Conservation (phyloP, 108 stramenopile genomes). For the Cyclotella choctawhatcheeana region DNA sequence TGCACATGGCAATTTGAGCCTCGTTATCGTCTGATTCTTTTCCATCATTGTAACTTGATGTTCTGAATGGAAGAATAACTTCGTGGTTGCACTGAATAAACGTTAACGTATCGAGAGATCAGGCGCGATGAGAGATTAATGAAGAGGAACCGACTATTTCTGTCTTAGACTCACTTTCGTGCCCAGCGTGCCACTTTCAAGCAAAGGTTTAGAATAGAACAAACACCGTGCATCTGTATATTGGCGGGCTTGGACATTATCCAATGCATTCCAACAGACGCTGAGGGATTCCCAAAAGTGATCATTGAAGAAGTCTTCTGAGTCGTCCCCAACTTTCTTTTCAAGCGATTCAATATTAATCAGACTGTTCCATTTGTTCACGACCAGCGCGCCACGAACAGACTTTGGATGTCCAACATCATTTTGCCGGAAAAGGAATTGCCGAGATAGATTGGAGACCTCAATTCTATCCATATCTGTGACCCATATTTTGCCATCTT, state of each 20-base stretch:
- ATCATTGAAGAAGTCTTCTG: slow-evolving; percentile 84
- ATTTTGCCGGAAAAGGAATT: slow-evolving; percentile 87
- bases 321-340: slow-evolving; percentile 72
- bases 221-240: slow-evolving; percentile 82
- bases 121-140: no score
- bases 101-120: no score
- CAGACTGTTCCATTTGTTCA: slow-evolving; percentile 75
- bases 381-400: slow-evolving; percentile 71
- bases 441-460: slow-evolving; percentile 83
- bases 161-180: slow-evolving; percentile 44
- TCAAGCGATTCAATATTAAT: slow-evolving; percentile 75
- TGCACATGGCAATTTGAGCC: slow-evolving; percentile 88
- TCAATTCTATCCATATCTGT: slow-evolving; percentile 92
- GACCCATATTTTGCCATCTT: slow-evolving; percentile 70
- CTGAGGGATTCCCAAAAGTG: slow-evolving; percentile 82
- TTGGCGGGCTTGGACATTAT: slow-evolving; percentile 85
- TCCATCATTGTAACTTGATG: slow-evolving; percentile 84
- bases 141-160: not conserved
- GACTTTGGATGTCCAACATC: slow-evolving; percentile 88
- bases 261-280: slow-evolving; percentile 88
- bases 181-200: slow-evolving; percentile 89
- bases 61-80: slow-evolving; percentile 79
- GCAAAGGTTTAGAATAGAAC: slow-evolving; percentile 82
- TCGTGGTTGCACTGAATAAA: slow-evolving; percentile 67
- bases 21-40: slow-evolving; percentile 82